phyloP scores from a whole-genome alignment of 805 yeast genomes.

The Barnettozyma vustinii region DNA sequence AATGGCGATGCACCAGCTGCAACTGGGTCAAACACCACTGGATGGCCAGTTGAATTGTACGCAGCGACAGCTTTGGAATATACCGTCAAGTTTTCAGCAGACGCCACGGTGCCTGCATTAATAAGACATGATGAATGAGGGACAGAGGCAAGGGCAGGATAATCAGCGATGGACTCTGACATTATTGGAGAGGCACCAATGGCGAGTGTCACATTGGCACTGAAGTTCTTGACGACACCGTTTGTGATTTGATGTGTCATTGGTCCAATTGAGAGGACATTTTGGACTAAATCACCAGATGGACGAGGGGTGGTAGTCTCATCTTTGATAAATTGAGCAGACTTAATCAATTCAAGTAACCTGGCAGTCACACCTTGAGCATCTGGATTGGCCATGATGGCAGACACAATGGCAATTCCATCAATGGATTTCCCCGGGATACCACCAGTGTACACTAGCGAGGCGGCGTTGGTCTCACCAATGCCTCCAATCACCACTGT shows the following conservation, averaged over 20 bases:
- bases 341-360: constrained; percentile 25
- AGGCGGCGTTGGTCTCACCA: constrained; percentile 54
- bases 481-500: constrained; percentile 83
- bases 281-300: constrained; percentile 14
- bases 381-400: constrained; percentile 61
- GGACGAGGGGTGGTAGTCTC: neutral
- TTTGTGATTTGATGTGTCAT: constrained; percentile 86
- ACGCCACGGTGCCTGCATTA: constrained; percentile 66
- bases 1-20: constrained; percentile 78
- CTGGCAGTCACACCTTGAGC: constrained; percentile 47
- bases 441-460: constrained; percentile 48
- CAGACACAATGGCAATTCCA: constrained; percentile 89
- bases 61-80: constrained; percentile 47
- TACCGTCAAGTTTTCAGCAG: constrained; percentile 11
- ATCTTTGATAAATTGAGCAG: neutral
- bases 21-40: constrained; percentile 85
- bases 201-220: constrained; percentile 83
- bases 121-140: constrained; percentile 54
- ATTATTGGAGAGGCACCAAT: constrained; percentile 84
- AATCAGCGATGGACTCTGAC: constrained; percentile 73
- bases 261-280: constrained; percentile 37
- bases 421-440: constrained; percentile 46
- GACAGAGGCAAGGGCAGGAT: constrained; percentile 52
- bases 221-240: constrained; percentile 79
- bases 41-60: constrained; percentile 52